Evolutionary conservation across 1,284 basidiomycete genomes (phyloP).

Genomic region (Leccinum glutinopallens): DNA sequence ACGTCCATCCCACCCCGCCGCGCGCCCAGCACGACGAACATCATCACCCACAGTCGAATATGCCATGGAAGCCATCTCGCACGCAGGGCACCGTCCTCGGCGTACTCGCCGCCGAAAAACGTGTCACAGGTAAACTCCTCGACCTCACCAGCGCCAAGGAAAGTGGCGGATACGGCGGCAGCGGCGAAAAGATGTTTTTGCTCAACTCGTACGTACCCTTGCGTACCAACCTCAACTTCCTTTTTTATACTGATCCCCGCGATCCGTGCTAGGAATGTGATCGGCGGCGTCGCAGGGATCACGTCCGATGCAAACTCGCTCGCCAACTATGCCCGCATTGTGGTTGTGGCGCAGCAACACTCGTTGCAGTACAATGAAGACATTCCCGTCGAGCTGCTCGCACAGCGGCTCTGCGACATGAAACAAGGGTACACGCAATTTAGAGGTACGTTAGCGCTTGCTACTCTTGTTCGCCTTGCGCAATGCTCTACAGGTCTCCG

Average conservation of each 20-base stretch:
- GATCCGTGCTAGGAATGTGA: constrained; percentile 74
- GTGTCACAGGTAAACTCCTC: constrained; percentile 96
- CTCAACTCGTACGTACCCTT: constrained; percentile 74
- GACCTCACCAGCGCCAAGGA: constrained; percentile 87
- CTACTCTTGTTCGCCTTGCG: not conserved
- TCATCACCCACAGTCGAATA: constrained; percentile 77
- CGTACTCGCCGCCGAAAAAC: constrained; percentile 94
- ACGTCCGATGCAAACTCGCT: constrained; percentile 98
- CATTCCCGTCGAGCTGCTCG: constrained; percentile 95
- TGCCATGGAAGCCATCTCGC: constrained; percentile 98
- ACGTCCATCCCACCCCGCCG: constrained; percentile 33
- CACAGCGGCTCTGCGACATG: constrained; percentile 93
- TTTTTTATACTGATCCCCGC: not conserved
- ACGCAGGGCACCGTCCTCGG: constrained; percentile 93
- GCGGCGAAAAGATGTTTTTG: constrained; percentile 97
- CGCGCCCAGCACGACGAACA: constrained; percentile 5
- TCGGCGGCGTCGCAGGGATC: constrained; percentile 93
- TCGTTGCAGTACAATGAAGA: constrained; percentile 93
- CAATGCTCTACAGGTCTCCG: constrained; percentile 69
- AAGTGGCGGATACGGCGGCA: constrained; percentile 83
- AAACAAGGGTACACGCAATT: constrained; percentile 99
- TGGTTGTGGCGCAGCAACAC: constrained; percentile 77
- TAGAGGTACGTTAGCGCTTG: constrained; percentile 64
- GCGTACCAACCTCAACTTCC: not conserved
- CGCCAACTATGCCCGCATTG: constrained; percentile 91